phyloP scores from a whole-genome alignment of 352 stramenopile species.

The Lagenidium sp. region DNA sequence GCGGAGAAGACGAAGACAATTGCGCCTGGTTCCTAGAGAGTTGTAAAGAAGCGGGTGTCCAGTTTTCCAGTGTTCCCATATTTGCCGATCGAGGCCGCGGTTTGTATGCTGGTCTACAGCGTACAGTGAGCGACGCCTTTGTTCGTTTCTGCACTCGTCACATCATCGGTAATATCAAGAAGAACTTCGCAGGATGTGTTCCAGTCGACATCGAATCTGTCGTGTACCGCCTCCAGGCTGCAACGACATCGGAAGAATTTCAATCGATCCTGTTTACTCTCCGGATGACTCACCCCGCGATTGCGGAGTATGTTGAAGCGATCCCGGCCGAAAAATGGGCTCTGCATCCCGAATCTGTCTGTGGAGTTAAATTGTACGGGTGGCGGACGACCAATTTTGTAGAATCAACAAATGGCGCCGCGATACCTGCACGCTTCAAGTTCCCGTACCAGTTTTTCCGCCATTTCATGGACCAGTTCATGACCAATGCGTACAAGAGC shows the following conservation, averaged over 20 bases:
- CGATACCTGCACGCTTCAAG: background rate
- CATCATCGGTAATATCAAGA: background rate
- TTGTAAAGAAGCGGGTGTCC: background rate
- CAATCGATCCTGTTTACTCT: no score
- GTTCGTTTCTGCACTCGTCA: background rate
- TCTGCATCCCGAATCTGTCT: background rate
- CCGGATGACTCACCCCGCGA: background rate
- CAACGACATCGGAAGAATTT: background rate
- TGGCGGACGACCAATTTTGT: conserved; percentile 16
- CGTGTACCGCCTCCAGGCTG: background rate
- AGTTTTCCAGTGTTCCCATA: background rate
- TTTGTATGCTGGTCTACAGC: background rate
- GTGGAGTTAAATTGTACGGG: conserved; percentile 4
- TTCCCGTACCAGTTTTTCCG: conserved; percentile 6
- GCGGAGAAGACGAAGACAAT: conserved; percentile 6
- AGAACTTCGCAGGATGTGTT: background rate
- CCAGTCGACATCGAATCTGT: background rate
- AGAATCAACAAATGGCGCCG: conserved; percentile 7
- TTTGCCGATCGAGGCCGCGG: background rate
- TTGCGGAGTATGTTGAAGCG: background rate
- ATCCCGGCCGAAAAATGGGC: background rate
- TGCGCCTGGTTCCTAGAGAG: background rate
- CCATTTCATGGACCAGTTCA: conserved; percentile 16
- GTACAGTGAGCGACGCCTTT: background rate
- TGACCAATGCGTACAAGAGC: background rate